Percentiles rank a stretch among this genome's conserved stretches.
phyloP scores from a whole-genome alignment of 2,329 filamentous ascomycete genomes.

The Phialemonium atrogriseum region DNA sequence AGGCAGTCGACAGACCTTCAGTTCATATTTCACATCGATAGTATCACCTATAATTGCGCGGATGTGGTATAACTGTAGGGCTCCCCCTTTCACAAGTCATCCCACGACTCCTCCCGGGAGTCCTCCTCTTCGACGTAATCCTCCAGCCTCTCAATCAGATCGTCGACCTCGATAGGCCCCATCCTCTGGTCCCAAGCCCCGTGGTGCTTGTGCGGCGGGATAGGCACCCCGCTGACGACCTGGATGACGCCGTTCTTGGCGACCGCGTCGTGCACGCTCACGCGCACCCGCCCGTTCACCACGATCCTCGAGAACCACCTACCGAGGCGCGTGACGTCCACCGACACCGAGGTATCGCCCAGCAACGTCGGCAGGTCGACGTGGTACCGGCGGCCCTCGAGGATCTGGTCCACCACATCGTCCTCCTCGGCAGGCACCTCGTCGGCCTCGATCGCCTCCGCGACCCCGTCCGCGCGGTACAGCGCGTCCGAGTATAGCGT shows the following conservation, averaged over 20 bases:
- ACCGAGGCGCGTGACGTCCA: slow-evolving; percentile 59
- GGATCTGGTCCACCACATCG: slow-evolving; percentile 27
- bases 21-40: no score
- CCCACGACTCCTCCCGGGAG: not conserved
- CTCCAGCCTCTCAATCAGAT: not conserved
- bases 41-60: no score
- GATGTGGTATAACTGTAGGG: no score
- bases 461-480: slow-evolving; percentile 32
- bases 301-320: slow-evolving; percentile 63
- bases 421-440: slow-evolving; percentile 15
- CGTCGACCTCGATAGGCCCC: slow-evolving; percentile 1
- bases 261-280: slow-evolving; percentile 61
- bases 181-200: not conserved
- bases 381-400: slow-evolving; percentile 33
- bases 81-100: no score
- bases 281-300: slow-evolving; percentile 64
- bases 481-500: slow-evolving; percentile 80
- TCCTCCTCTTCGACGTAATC: slow-evolving; percentile 1
- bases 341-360: slow-evolving; percentile 52
- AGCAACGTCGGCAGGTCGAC: slow-evolving; percentile 70
- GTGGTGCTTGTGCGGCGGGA: slow-evolving; percentile 59
- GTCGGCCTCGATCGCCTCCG: slow-evolving; percentile 19
- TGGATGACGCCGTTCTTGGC: slow-evolving; percentile 79
- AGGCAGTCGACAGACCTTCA: no score
- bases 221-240: slow-evolving; percentile 61